These are phyloP conservation scores for Papiliotrema laurentii DNA, from an alignment of 1,284 basidiomycete species.

Conservation along the genomic window DNA sequence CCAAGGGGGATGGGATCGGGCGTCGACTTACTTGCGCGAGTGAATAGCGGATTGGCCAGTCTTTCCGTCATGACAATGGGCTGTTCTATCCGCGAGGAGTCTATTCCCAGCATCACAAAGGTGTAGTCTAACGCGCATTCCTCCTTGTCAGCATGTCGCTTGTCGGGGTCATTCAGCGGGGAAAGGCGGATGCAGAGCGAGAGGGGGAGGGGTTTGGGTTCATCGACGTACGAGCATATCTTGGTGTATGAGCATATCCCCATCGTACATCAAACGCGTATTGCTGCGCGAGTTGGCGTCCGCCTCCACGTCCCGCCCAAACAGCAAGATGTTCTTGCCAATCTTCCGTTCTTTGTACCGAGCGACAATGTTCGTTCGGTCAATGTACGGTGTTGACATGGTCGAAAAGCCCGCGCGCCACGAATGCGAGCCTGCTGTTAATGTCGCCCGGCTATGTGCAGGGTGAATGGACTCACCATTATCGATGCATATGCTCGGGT, in stretches of 20 bases:
- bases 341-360: conserved; percentile 83
- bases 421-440: conserved; percentile 60
- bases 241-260: conserved; percentile 80
- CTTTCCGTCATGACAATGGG: conserved; percentile 94
- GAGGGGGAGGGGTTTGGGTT: not conserved
- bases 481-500: conserved; percentile 70
- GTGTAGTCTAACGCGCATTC: conserved; percentile 92
- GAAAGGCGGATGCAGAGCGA: not conserved
- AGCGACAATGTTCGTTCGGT: conserved; percentile 67
- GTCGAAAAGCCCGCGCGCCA: conserved; percentile 81
- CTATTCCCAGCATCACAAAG: conserved; percentile 80
- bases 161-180: not conserved
- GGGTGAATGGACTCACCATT: conserved; percentile 57
- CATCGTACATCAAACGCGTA: conserved; percentile 78
- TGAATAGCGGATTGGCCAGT: conserved; percentile 83
- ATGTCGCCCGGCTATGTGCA: not conserved
- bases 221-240: conserved; percentile 72
- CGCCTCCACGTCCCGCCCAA: conserved; percentile 75
- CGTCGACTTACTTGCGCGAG: conserved; percentile 71
- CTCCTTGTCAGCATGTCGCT: conserved; percentile 49
- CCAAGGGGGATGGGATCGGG: not conserved
- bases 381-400: conserved; percentile 52
- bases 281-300: conserved; percentile 77
- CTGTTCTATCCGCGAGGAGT: conserved; percentile 72
- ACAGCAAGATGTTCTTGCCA: conserved; percentile 72